Percentiles rank a stretch among this genome's conserved stretches.
Evolutionary conservation across 2,329 filamentous ascomycete species (phyloP).

Genomic region (Microcyclospora pomicola): DNA sequence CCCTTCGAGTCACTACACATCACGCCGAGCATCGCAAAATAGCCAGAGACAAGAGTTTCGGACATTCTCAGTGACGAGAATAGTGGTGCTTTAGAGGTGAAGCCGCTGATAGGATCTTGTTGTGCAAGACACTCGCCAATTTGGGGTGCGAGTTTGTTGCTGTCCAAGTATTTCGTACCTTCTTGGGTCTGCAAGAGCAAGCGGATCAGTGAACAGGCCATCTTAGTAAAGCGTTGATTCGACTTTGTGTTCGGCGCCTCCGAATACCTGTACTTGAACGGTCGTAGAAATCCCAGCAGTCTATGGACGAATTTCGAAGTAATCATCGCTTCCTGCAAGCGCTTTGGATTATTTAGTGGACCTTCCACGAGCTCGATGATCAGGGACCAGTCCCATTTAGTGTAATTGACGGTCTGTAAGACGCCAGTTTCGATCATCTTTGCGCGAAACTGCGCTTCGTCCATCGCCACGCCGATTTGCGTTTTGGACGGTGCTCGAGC

Average conservation of each 20-base stretch:
- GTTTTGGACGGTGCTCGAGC: constrained; percentile 38
- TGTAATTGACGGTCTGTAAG: constrained; percentile 73
- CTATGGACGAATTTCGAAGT: constrained; percentile 95
- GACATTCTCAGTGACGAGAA: constrained; percentile 75
- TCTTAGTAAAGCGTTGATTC: constrained; percentile 85
- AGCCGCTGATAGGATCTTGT: constrained; percentile 65
- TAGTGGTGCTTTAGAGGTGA: constrained; percentile 70
- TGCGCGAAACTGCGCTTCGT: constrained; percentile 49
- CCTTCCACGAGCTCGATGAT: constrained; percentile 86
- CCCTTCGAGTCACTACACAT: constrained; percentile 73
- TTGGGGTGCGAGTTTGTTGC: constrained; percentile 87
- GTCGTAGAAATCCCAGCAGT: constrained; percentile 84
- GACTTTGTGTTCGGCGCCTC: constrained; percentile 80
- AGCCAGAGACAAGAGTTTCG: constrained; percentile 80
- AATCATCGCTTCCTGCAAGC: constrained; percentile 83
- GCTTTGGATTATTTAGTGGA: constrained; percentile 76
- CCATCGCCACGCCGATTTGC: constrained; percentile 46
- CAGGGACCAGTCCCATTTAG: constrained; percentile 96
- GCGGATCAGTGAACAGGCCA: constrained; percentile 77
- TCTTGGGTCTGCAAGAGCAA: constrained; percentile 75
- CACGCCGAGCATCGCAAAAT: constrained; percentile 83
- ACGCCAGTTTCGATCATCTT: constrained; percentile 68
- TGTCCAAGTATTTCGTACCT: constrained; percentile 69
- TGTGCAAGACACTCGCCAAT: constrained; percentile 93
- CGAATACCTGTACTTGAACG: constrained; percentile 92